Conservation (phyloP, 2,329 filamentous ascomycete genomes). For the Periglandula ipomoeae region DNA sequence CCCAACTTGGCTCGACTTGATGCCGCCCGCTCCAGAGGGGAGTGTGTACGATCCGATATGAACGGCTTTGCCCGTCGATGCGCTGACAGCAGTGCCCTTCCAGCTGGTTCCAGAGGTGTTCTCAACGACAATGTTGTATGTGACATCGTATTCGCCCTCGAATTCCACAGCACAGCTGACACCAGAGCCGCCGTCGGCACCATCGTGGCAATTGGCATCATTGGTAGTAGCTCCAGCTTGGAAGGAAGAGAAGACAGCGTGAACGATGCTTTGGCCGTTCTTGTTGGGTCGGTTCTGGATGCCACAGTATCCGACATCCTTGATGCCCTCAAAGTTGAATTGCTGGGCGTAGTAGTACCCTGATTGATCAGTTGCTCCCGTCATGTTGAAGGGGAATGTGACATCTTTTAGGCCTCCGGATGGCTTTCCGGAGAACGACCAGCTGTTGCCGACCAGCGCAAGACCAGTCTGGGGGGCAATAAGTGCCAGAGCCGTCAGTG, state of each 20-base stretch:
- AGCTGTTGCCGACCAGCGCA: conserved; percentile 2
- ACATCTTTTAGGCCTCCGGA: conserved; percentile 11
- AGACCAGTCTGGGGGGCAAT: conserved; percentile 3
- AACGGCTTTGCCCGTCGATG: conserved; percentile 1
- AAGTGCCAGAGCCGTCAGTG: neutral
- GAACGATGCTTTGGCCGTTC: conserved; percentile 10
- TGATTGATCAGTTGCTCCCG: conserved; percentile 9
- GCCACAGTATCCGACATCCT: conserved; percentile 12
- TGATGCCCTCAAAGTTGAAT: conserved; percentile 10
- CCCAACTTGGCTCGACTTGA: conserved; percentile 8
- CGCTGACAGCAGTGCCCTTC: conserved; percentile 15
- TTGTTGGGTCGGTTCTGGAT: conserved; percentile 12
- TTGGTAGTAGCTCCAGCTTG: conserved; percentile 9
- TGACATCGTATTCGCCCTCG: conserved; percentile 11
- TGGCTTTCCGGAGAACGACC: conserved; percentile 5
- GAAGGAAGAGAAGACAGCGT: conserved; percentile 16
- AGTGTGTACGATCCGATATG: conserved; percentile 15
- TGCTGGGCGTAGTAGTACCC: conserved; percentile 18
- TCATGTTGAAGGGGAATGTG: conserved; percentile 15
- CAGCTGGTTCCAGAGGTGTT: conserved; percentile 12
- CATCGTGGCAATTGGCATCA: conserved; percentile 13
- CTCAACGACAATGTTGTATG: conserved; percentile 12
- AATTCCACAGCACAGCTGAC: conserved; percentile 15
- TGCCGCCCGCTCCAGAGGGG: conserved; percentile 10
- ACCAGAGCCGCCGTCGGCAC: conserved; percentile 18